Conservation (phyloP, 495 filamentous ascomycete genomes). For the Aspergillus indologenus region DNA sequence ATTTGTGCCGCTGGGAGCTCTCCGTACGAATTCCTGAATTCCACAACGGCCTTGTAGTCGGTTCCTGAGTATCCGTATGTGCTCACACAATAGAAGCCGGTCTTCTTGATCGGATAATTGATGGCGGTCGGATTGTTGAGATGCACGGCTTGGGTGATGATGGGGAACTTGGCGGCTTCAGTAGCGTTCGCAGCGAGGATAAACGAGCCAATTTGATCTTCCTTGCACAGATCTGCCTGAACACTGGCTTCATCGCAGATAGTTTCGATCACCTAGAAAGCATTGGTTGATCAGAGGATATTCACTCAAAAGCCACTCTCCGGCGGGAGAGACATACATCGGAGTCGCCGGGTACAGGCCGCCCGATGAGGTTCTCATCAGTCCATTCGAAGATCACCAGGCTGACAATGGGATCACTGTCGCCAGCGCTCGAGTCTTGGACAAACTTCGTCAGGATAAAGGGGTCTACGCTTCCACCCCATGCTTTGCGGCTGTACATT, state of each 20-base stretch:
- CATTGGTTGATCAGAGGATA: slow-evolving; percentile 17
- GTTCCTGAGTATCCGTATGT: slow-evolving; percentile 60
- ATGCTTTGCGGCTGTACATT: slow-evolving; percentile 90
- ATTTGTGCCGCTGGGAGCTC: slow-evolving; percentile 95
- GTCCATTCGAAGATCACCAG: slow-evolving; percentile 93
- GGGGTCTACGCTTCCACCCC: slow-evolving; percentile 86
- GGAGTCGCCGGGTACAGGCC: slow-evolving; percentile 29
- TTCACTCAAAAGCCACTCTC: not conserved
- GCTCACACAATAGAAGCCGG: slow-evolving; percentile 94
- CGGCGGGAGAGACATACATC: slow-evolving; percentile 26
- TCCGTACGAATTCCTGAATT: slow-evolving; percentile 93
- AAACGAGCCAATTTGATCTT: slow-evolving; percentile 77
- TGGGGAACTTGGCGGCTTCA: slow-evolving; percentile 61
- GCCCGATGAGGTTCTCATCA: slow-evolving; percentile 77
- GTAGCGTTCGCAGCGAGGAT: slow-evolving; percentile 73
- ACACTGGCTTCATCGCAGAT: slow-evolving; percentile 74
- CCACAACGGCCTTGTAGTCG: slow-evolving; percentile 75
- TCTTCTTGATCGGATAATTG: slow-evolving; percentile 79
- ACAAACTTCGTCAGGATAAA: slow-evolving; percentile 83
- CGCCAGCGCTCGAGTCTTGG: slow-evolving; percentile 50
- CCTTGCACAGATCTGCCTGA: slow-evolving; percentile 64
- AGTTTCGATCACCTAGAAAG: slow-evolving; percentile 54
- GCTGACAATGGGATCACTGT: slow-evolving; percentile 72
- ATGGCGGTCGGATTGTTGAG: slow-evolving; percentile 70
- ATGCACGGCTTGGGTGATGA: slow-evolving; percentile 77